phyloP scores from a whole-genome alignment of 2,329 filamentous ascomycete species.

The Pyrenophora tritici-repentis region DNA sequence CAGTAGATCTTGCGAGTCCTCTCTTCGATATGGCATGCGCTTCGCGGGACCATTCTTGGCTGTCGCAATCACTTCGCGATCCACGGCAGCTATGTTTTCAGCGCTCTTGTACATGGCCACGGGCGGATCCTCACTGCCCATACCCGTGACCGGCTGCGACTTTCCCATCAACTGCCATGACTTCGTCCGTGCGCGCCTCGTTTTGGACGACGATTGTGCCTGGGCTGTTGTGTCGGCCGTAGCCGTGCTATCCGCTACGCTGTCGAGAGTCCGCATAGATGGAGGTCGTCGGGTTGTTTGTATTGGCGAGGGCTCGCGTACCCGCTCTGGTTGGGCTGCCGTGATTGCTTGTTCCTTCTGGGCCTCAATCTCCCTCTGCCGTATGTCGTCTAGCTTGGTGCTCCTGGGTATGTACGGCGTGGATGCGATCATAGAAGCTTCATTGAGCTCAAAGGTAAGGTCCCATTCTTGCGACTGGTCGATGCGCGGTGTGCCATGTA shows the following conservation, averaged over 20 bases:
- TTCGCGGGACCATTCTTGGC: conserved; percentile 30
- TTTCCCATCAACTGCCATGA: conserved; percentile 40
- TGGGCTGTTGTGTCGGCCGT: conserved; percentile 13
- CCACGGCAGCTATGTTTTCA: conserved; percentile 40
- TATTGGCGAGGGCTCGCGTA: conserved; percentile 39
- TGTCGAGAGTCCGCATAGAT: conserved; percentile 14
- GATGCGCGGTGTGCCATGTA: conserved; percentile 33
- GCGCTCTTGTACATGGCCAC: conserved; percentile 42
- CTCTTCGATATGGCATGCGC: conserved; percentile 39
- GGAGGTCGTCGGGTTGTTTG: conserved; percentile 26
- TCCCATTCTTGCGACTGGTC: conserved; percentile 39
- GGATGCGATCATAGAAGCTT: conserved; percentile 53
- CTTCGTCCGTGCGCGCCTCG: conserved; percentile 29
- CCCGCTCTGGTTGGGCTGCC: conserved; percentile 36
- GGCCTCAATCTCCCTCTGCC: conserved; percentile 49
- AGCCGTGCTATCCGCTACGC: conserved; percentile 3
- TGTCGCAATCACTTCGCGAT: conserved; percentile 32
- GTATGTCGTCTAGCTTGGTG: conserved; percentile 50
- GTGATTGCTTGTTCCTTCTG: conserved; percentile 43
- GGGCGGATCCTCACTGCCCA: conserved; percentile 39
- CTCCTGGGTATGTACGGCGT: conserved; percentile 53
- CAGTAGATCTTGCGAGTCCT: conserved; percentile 54
- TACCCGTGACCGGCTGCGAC: conserved; percentile 32
- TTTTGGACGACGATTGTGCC: conserved; percentile 11
- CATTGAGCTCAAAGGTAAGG: conserved; percentile 52